Evolutionary conservation across 192 early-diverging fungal genomes (phyloP), one percentile per base, ranked within the genome.

Genomic region (Entomortierella parvispora): DNA sequence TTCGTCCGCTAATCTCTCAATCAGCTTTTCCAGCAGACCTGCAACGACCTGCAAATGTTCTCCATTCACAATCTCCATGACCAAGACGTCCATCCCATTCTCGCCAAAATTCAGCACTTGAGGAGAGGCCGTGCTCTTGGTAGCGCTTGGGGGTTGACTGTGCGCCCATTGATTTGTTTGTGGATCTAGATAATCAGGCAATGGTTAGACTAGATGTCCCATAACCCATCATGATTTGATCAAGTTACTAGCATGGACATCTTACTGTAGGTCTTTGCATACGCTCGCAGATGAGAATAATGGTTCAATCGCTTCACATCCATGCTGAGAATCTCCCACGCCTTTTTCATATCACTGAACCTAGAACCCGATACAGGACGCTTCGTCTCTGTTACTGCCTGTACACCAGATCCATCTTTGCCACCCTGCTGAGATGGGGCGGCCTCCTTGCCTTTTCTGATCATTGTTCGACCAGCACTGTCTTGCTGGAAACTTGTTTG

Each of bases 21-120:
- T 80, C 32, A 93, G 54, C 32, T 89, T 90, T 23, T 92, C 90
- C 5, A 85, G 33, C 20, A 87, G 82, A n/a, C 87, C 91, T 2
- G 85, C 82, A 14, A 91, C 77, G 22, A 93, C 82, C 31, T 85
- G 85, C 28, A 89, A 44, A 45, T 83, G 80, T 1, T 82, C 87
- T 10, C 48, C 68, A n/a, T n/a, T n/a, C 18, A 81, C 58, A 66
- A 88, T 84, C 43, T 90, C 85, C 82, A 91, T 81, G 18, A 87
- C 79, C 5, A 91, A 64, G 9, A 89, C 87, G 66, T 90, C 85
- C 1, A 58, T 48, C 0, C 82, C 87, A 53, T 88, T 84, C 44
- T 88, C 86, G 1, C 69, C 82, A 26, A 90, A 66, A 55, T 85
- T 81, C 11, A 89, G 34, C 20, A 83, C 55, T 2, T 47, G 74